Base-by-base conservation (phyloP, 129 eudicot species). In the Glebionis coronaria region DNA sequence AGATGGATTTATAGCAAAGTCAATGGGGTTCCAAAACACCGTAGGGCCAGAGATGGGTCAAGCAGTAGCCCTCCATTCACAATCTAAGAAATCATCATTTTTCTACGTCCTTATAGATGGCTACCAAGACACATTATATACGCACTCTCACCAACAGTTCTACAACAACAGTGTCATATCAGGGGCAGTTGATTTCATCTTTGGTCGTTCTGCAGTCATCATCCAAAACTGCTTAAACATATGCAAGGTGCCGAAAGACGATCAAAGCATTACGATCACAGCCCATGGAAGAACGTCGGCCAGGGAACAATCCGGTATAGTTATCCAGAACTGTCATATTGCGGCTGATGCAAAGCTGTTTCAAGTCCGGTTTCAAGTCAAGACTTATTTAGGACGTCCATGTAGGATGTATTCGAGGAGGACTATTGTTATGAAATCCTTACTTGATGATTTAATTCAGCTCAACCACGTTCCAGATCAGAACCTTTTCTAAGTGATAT, bases 201-300 rank as follows among this genome's bases (percentile, higher is more conserved):
- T n/a, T n/a, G n/a, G n/a, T n/a, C n/a, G n/a, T n/a, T n/a, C n/a
- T n/a, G n/a, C n/a, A n/a, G n/a, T n/a, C 23, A 53, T 53, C 20
- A 18, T 53, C 12, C 58, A 53, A 53, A 53, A 53, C 58, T n/a
- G 58, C 58, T 53, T 53, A 53, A 49, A 18, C 58, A 18, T 53
- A 13, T 7, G 23, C 23, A 53, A n/a, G 20, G 28, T 53, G 2
- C 58, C 28, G 9, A 3, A 10, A 9, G 6, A 23, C 3, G 58
- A 28, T 16, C 11, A 53, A 53, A 49, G 3, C 1, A 53, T 15
- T 21, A 53, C 58, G 12, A 8, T 53, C 58, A 53, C 58, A 8
- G 58, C 58, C 10, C 58, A 53, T 5, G 58, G 58, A 53, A 18
- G 58, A 53, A 53, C 18, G 10, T 4, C 19, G 20, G 12, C 58